A percentile compares a stretch with the other conserved stretches of the same genome.
Evolutionary conservation across 129 eudicot genomes (phyloP).

Genomic region (Chrysanthemum makinoi): DNA sequence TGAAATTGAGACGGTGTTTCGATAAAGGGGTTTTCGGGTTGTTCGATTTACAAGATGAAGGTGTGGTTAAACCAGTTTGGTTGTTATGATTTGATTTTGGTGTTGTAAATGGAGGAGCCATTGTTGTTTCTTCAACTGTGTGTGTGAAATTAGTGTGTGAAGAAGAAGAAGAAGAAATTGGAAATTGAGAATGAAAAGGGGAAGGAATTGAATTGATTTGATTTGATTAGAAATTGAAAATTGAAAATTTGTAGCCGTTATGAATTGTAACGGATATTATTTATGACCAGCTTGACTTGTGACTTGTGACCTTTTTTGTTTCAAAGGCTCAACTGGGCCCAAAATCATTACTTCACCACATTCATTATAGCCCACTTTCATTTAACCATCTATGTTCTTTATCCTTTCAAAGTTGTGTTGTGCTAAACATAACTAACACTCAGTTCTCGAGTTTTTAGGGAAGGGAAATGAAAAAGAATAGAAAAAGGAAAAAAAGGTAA

Average conservation of each 20-base stretch:
- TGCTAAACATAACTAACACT: too few relatives aligned
- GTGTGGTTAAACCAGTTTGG: constrained; percentile 31
- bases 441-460: too few relatives aligned
- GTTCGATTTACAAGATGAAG: constrained; percentile 28
- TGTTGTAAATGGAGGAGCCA: constrained; percentile 21
- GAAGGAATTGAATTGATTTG: not conserved
- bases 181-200: not conserved
- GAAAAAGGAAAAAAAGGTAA: too few relatives aligned
- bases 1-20: constrained; percentile 49
- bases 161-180: not conserved
- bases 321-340: not conserved
- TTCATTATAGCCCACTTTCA: not conserved
- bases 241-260: constrained; percentile 6
- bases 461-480: too few relatives aligned
- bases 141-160: constrained; percentile 3
- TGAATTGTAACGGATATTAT: not conserved
- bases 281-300: too few relatives aligned
- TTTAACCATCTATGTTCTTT: too few relatives aligned
- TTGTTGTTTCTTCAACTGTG: constrained; percentile 11
- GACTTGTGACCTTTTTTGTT: too few relatives aligned
- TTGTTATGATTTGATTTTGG: constrained; percentile 42
- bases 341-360: not conserved
- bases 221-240: not conserved
- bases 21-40: constrained; percentile 53
- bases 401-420: too few relatives aligned